Base-by-base conservation (phyloP, 176 grass and related monocot species). In the Chloris gayana region DNA sequence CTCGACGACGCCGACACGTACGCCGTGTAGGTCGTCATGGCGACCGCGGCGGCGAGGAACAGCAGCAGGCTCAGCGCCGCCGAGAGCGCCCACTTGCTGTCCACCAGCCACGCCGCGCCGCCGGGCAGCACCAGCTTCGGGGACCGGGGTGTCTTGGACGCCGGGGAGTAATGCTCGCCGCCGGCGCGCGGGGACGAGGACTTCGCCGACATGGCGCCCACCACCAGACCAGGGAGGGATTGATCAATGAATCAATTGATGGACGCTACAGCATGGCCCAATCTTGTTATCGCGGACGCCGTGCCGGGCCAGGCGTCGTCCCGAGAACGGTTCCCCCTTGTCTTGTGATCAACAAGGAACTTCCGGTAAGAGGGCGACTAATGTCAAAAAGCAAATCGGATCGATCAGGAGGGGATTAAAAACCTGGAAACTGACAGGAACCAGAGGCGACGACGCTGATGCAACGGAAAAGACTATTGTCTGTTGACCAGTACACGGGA, bases 21-120 rank as follows among this genome's bases (percentile, higher is more conserved):
- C 17, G 53, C 15, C 1, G 54, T 44, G 0, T 49, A 72, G 3
- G 77, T 67, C 24, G 76, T 82, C 9, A 93, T 63, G 25, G 76
- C 19, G 68, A 90, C 80, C 14, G 74, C 76, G 37, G 86, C 76
- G 15, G 84, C 87, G 33, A 90, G 67, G 66, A 89, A 74, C 31
- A 93, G 76, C 12, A 83, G 84, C 26, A 85, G 78, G 76, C 65
- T 71, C 76, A 87, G 57, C 62, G 47, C 80, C 1, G 42, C 79
- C 0, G 83, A 76, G 8, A 77, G 49, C 30, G 91, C 84, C 80
- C 86, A 83, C 69, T 61, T 22, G 80, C 70, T 73, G 17, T 89
- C 88, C n/a, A 74, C 4, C 39, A 82, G 59, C 67, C 78, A 60
- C 15, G 73, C 49, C 7, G 45, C 26, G 70, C 64, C 12, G 76